phyloP scores from a whole-genome alignment of 345 rosid genomes.

The Gossypium raimondii region DNA sequence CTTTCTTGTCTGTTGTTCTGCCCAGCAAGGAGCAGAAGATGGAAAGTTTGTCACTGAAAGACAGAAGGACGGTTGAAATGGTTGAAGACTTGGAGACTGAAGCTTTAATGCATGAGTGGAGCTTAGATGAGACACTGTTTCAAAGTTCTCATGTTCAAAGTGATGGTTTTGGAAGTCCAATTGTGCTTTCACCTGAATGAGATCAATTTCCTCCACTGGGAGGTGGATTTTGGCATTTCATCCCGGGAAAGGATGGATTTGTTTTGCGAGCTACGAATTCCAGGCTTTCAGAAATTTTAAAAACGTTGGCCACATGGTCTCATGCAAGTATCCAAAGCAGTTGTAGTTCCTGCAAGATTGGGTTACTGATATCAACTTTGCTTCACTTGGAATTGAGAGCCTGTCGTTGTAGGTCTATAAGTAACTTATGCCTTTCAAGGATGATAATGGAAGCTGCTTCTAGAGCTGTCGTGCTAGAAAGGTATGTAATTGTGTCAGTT shows the following conservation, averaged over 20 bases:
- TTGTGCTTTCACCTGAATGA: conserved; percentile 41
- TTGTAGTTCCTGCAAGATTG: conserved; percentile 51
- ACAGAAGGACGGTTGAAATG: conserved; percentile 46
- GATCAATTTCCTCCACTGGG: conserved; percentile 40
- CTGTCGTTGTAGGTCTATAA: conserved; percentile 30
- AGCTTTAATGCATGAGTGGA: conserved; percentile 55
- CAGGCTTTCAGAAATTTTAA: conserved; percentile 35
- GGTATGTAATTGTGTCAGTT: conserved; percentile 29
- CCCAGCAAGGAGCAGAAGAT: conserved; percentile 34
- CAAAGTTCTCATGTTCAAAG: conserved; percentile 34
- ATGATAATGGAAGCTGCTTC: conserved; percentile 38
- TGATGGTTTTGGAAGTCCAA: conserved; percentile 91
- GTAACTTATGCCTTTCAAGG: conserved; percentile 63
- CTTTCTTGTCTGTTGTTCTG: conserved; percentile 31
- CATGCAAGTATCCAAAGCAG: conserved; percentile 57
- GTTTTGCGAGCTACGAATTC: conserved; percentile 54
- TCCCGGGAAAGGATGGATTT: conserved; percentile 46
- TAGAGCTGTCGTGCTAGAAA: conserved; percentile 19
- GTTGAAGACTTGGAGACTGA: conserved; percentile 74
- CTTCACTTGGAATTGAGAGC: conserved; percentile 45
- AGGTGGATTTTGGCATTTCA: conserved; percentile 39
- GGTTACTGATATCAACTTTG: conserved; percentile 50
- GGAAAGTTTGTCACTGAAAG: conserved; percentile 29
- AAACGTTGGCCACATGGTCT: conserved; percentile 43
- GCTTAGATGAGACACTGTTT: conserved; percentile 47